These are phyloP conservation scores for Vitis vinifera DNA, from an alignment of 164 flowering plant genomes.

Conservation along the genomic window ASM3070453v1 NC_081820.1:26326501-26327000, in stretches of 20 bases:
- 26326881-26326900: background rate
- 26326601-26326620: background rate
- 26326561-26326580: conserved; percentile 50
- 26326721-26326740: conserved; percentile 45
- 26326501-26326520: conserved; percentile 86
- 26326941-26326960: too few relatives aligned
- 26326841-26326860: too few relatives aligned
- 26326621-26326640: background rate
- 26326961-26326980: too few relatives aligned
- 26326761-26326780: conserved; percentile 29
- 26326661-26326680: conserved; percentile 83
- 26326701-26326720: conserved; percentile 42
- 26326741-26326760: conserved; percentile 74
- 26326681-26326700: conserved; percentile 43
- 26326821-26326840: background rate
- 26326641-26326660: conserved; percentile 15
- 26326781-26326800: conserved; percentile 38
- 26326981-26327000: too few relatives aligned
- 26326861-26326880: background rate
- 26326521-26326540: conserved; percentile 94
- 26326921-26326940: too few relatives aligned
- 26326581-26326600: conserved; percentile 2
- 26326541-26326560: conserved; percentile 91
- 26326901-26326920: too few relatives aligned
- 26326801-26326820: conserved; percentile 2